These are phyloP conservation scores for Carex scoparia DNA, from an alignment of 176 grass and related monocot genomes.

Conservation along the genomic window DNA sequence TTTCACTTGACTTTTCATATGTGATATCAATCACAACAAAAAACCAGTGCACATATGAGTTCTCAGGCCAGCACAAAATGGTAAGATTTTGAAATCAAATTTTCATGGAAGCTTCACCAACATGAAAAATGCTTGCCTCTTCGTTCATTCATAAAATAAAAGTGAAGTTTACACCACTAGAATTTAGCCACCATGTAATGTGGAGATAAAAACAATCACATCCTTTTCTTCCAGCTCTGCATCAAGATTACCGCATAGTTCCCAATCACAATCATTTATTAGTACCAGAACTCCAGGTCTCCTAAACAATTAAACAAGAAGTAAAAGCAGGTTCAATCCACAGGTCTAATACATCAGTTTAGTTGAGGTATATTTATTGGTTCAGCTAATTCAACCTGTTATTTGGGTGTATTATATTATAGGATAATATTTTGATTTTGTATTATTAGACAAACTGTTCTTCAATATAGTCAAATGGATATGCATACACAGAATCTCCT, in stretches of 20 bases:
- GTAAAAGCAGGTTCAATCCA: not conserved
- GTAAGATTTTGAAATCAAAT: not conserved
- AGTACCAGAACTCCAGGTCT: conserved; percentile 86
- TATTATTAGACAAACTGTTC: no score
- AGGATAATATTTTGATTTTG: not conserved
- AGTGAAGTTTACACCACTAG: not conserved
- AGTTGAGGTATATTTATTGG: not conserved
- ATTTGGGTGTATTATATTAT: not conserved
- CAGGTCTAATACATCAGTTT: not conserved
- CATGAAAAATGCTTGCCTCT: not conserved
- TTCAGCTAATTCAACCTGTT: not conserved
- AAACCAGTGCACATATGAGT: not conserved
- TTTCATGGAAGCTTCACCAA: not conserved
- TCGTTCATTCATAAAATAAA: not conserved
- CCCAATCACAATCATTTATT: conserved; percentile 88
- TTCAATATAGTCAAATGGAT: not conserved
- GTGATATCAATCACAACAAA: not conserved
- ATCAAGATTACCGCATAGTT: conserved; percentile 68
- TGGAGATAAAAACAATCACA: conserved; percentile 82
- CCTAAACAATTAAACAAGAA: conserved; percentile 32
- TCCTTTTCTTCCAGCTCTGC: conserved; percentile 86
- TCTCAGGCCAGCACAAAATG: not conserved
- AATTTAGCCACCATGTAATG: conserved; percentile 73
- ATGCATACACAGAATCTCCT: conserved; percentile 72
- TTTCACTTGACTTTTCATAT: not conserved